These are phyloP conservation scores for Hawksworthiomyces lignivorus DNA, from an alignment of 2,329 filamentous ascomycete genomes.

Conservation along the genomic window DNA sequence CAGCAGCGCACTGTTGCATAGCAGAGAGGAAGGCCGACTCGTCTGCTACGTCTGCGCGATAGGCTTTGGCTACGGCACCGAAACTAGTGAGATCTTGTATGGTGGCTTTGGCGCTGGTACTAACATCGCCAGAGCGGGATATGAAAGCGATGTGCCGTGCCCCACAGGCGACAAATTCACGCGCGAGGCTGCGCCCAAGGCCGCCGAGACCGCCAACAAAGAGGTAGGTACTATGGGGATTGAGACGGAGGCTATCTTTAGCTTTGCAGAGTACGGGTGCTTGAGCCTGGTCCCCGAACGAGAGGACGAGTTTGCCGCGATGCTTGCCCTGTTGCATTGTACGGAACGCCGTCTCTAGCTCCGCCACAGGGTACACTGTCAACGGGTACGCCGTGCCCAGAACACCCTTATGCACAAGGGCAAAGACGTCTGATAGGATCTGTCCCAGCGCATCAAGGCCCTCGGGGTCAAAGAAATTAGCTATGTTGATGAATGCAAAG, in stretches of 20 bases:
- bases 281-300: slow-evolving; percentile 5
- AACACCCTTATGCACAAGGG: too few species aligned
- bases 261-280: slow-evolving; percentile 12
- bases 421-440: too few species aligned
- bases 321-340: slow-evolving; percentile 32
- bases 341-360: slow-evolving; percentile 32
- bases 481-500: slow-evolving; percentile 11
- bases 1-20: too few species aligned
- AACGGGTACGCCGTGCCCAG: too few species aligned
- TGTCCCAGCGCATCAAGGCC: too few species aligned
- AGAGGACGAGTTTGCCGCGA: slow-evolving; percentile 29
- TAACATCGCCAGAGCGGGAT: slow-evolving; percentile 18
- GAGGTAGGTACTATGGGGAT: slow-evolving; percentile 21
- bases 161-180: slow-evolving; percentile 20
- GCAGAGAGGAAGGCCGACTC: too few species aligned
- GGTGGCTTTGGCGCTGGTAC: slow-evolving; percentile 7
- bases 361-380: slow-evolving; percentile 17
- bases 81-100: too few species aligned
- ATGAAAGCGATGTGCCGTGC: slow-evolving; percentile 24
- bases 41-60: too few species aligned
- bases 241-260: background rate
- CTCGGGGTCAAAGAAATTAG: slow-evolving; percentile 19
- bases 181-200: slow-evolving; percentile 20
- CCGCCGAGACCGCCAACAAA: slow-evolving; percentile 27
- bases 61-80: too few species aligned